Evolutionary conservation across 164 flowering plant species (phyloP), one percentile per base, ranked within the genome.

Genomic region (Santalum album): DNA sequence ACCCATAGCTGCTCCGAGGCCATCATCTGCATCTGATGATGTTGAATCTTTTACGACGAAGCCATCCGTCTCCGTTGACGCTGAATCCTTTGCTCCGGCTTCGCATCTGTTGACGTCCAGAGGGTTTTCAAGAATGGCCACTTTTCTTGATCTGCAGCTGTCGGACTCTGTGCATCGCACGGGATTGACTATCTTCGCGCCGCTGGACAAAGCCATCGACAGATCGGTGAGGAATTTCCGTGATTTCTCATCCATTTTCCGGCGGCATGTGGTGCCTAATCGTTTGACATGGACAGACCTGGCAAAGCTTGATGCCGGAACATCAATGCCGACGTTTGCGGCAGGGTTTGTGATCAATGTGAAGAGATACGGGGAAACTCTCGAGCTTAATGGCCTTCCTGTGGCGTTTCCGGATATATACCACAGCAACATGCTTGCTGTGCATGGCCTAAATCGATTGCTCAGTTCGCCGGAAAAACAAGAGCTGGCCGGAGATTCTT

Each of bases 181-280:
- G 22, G 55, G 43, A 23, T 12, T 65, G 25, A 69, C 73, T 6
- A 36, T 69, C 49, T 65, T 69, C 38, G 73, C 73, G 0, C 73
- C 72, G 1, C 15, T n/a, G 1, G 72, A 64, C 34, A 59, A 49
- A 23, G 58, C 56, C 0, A 49, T 69, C 38, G 51, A 53, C 0
- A 43, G 19, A 17, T 16, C 36, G 19, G 36, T 23, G 15, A 49
- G 35, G 23, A 63, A 59, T 14, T 23, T 60, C 29, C 25, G 26
- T 7, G 58, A 69, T 20, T 69, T 40, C 32, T 15, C 65, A 0
- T 2, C 9, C 19, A 43, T 69, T 6, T 53, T 69, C 24, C 52
- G 59, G 25, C 36, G 25, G 2, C 72, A 69, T 25, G 53, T 60
- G 1, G 62, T 64, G 12, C 68, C 59, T 0, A n/a, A 42, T 1